These are phyloP conservation scores for Eucalyptus virginea DNA, from an alignment of 345 rosid genomes.

Conservation along the genomic window DNA sequence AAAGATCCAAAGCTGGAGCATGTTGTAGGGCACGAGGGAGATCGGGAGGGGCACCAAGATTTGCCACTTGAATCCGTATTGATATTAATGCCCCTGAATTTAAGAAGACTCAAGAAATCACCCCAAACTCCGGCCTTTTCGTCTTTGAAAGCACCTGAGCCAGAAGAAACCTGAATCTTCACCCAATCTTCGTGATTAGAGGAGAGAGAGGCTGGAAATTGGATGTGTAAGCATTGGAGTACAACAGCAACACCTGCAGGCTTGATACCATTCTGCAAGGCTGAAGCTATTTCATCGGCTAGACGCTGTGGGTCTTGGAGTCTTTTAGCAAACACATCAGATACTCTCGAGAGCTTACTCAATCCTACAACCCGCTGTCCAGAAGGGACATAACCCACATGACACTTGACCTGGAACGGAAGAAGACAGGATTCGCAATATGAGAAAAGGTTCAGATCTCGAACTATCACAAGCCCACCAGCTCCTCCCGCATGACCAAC, in stretches of 20 bases:
- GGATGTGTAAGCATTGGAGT: constrained; percentile 77
- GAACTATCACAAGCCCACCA: constrained; percentile 82
- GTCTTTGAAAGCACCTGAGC: constrained; percentile 70
- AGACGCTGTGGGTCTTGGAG: constrained; percentile 84
- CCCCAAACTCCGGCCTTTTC: constrained; percentile 48
- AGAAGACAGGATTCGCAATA: constrained; percentile 90
- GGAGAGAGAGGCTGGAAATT: constrained; percentile 45
- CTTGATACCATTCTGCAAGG: constrained; percentile 66
- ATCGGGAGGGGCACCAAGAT: constrained; percentile 63
- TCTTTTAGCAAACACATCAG: constrained; percentile 78
- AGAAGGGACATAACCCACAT: constrained; percentile 82
- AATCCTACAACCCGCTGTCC: constrained; percentile 73
- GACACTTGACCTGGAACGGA: constrained; percentile 83
- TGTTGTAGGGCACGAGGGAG: constrained; percentile 17
- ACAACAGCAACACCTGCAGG: constrained; percentile 85
- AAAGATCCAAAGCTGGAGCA: constrained; percentile 16
- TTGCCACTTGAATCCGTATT: constrained; percentile 11
- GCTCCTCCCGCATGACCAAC: constrained; percentile 83
- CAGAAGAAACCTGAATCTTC: constrained; percentile 39
- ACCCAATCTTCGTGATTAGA: constrained; percentile 45
- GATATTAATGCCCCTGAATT: constrained; percentile 37
- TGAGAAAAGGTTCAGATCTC: constrained; percentile 82
- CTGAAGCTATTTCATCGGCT: constrained; percentile 65
- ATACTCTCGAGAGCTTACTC: constrained; percentile 87
- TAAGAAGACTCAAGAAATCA: constrained; percentile 59